Evolutionary conservation across 305 asterid species (phyloP).

Genomic region (Fraxinus baroniana): DNA sequence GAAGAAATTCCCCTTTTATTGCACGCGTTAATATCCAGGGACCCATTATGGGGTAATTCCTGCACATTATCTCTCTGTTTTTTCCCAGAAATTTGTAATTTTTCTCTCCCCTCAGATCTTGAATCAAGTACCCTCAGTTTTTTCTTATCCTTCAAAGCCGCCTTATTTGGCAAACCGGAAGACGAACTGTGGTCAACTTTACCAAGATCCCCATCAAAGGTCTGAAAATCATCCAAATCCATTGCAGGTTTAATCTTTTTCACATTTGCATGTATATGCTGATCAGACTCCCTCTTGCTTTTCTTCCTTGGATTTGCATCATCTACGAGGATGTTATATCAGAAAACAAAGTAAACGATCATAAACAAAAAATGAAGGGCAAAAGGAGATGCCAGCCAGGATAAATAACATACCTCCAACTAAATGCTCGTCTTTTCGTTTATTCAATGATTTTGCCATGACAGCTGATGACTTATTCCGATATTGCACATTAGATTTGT

Average conservation of each 20-base stretch:
- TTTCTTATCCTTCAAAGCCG: constrained; percentile 37
- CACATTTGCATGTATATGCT: constrained; percentile 38
- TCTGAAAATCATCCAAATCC: constrained; percentile 31
- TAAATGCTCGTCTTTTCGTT: constrained; percentile 49
- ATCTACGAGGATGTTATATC: constrained; percentile 51
- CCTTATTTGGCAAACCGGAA: constrained; percentile 35
- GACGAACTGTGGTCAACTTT: constrained; percentile 28
- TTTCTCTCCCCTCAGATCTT: constrained; percentile 36
- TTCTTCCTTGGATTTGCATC: constrained; percentile 51
- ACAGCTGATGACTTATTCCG: constrained; percentile 35
- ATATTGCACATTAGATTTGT: constrained; percentile 38
- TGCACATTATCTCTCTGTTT: constrained; percentile 35
- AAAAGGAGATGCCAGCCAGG: constrained; percentile 25
- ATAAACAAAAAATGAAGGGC: constrained; percentile 18
- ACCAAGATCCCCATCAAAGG: constrained; percentile 34
- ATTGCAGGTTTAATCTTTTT: constrained; percentile 41
- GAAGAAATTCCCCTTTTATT: constrained; percentile 33
- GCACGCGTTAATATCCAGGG: constrained; percentile 27
- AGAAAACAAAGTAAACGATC: constrained; percentile 27
- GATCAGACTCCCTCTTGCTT: constrained; percentile 47
- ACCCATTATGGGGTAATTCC: constrained; percentile 39
- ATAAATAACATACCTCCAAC: constrained; percentile 49
- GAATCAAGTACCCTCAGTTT: constrained; percentile 37
- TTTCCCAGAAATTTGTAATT: constrained; percentile 39
- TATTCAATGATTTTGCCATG: constrained; percentile 34